Evolutionary conservation across 2,329 filamentous ascomycete species (phyloP), one percentile per base, ranked within the genome.

Genomic region (Botrytis squamosa): DNA sequence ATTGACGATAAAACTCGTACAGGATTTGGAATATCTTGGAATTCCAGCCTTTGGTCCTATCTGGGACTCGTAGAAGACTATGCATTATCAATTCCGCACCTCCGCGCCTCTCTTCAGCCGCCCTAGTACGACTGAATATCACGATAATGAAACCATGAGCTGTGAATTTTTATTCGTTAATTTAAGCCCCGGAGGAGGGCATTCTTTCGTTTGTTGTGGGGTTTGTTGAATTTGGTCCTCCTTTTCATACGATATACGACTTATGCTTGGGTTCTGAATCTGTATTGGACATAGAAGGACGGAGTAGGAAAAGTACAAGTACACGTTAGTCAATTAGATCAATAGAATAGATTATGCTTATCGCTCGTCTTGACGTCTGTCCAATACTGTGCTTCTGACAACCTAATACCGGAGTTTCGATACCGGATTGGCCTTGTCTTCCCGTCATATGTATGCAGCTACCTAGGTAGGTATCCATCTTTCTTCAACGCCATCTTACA

Each of bases 11-110:
- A 79, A 80, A 75, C 79, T 84, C 33, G 83, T 84, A 22, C 82
- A 83, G 76, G 82, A 78, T 40, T 78, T 84, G 79, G 82, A 83
- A 75, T 79, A 76, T 64, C 77, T 82, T 25, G 83, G 83, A 0
- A 77, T 83, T 64, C 77, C 81, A 12, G 82, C 82, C 18, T 83
- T 79, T 76, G 82, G 81, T 25, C 79, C 82, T n/a, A 82, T 83
- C 70, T 83, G 80, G 77, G 81, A 83, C 78, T 79, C 78, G 9
- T 72, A 67, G 36, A 25, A 36, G 36, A 22, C 22, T 33, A 49
- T 18, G 4, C 3, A 33, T 33, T 1, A 12, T 42, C 36, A 57
- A 42, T 12, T 68, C 65, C 65, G 36, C 20, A 18, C 8, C 65
- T 67, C 46, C 66, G n/a, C 25, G 5, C 36, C 65, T 42, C 33